Evolutionary conservation across 805 yeast species (phyloP), one percentile per base, ranked within the genome.

Genomic region (Metschnikowia colocasiae): DNA sequence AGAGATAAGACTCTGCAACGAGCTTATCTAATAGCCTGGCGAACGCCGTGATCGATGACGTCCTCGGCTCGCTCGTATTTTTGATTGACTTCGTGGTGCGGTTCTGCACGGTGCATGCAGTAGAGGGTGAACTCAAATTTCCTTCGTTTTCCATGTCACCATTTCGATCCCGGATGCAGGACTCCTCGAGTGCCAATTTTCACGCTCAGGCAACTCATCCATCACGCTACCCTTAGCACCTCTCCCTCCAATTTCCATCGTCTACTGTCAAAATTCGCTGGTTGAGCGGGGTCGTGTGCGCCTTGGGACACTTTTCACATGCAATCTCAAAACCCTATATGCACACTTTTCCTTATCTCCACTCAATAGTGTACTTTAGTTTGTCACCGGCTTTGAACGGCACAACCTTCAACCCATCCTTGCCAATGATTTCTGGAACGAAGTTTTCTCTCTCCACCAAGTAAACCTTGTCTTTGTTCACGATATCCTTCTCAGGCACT

Each of bases 381-480:
- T 73, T 76, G 45, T 85, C 81, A 15, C 96, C 96, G 6, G 97
- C 90, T 56, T 74, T 76, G 75, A 92, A 92, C 7, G 97, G 98
- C 15, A 89, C 92, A 12, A 73, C 77, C 3, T 69, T 74, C 26
- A 74, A 65, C 12, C 69, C 72, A n/a, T 60, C 68, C 52, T 65
- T 73, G 13, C 72, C 71, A 40, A 84, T 68, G 1, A 73, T 57
- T 32, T 81, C 82, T 1, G 96, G 95, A 10, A 91, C 80, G 2
- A 57, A 59, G 50, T 67, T 73, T 26, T 74, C 69, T 47, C 79
- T 73, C 60, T 75, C 78, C 31, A 82, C 82, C 46, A 92, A 65
- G 43, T 74, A 70, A 40, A 73, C 80, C 54, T 79, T 71, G 48
- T 81, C 79, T 46, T 67, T 58, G 55, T 68, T 62, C 19, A 73